phyloP scores from a whole-genome alignment of 805 yeast species.

The Brettanomyces custersianus region DNA sequence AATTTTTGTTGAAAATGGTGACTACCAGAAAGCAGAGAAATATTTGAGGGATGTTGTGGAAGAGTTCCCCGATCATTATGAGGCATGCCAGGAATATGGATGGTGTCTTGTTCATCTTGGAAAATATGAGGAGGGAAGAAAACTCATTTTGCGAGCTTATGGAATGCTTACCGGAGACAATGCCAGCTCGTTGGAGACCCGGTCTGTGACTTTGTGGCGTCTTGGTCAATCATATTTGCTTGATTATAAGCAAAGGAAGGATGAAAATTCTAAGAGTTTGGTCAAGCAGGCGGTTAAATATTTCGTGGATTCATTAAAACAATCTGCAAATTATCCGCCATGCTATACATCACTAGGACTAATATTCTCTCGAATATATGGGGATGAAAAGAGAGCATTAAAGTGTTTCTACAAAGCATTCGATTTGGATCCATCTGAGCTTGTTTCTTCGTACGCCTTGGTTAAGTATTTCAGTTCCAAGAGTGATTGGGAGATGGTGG shows the following conservation, averaged over 20 bases:
- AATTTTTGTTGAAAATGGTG: slow-evolving; percentile 59
- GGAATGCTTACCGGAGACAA: slow-evolving; percentile 39
- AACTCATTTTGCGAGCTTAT: slow-evolving; percentile 37
- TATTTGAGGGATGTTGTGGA: slow-evolving; percentile 43
- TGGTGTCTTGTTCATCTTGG: slow-evolving; percentile 67
- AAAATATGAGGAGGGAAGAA: slow-evolving; percentile 42
- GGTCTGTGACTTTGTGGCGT: slow-evolving; percentile 64
- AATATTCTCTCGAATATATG: slow-evolving; percentile 49
- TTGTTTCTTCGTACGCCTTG: slow-evolving; percentile 63
- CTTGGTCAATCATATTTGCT: slow-evolving; percentile 56
- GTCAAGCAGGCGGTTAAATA: slow-evolving; percentile 39
- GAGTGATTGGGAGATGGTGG: slow-evolving; percentile 80
- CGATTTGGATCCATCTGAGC: slow-evolving; percentile 72
- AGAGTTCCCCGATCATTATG: slow-evolving; percentile 41
- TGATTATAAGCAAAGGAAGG: slow-evolving; percentile 16
- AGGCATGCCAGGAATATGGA: slow-evolving; percentile 60
- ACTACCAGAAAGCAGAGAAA: slow-evolving; percentile 43
- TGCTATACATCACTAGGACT: slow-evolving; percentile 77
- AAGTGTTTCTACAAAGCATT: slow-evolving; percentile 87
- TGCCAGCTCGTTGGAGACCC: slow-evolving; percentile 40
- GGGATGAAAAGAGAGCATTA: slow-evolving; percentile 60
- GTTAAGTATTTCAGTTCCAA: slow-evolving; percentile 59
- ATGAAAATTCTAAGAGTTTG: not conserved
- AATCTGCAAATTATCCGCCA: slow-evolving; percentile 59
- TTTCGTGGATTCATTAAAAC: slow-evolving; percentile 54